Base-by-base conservation (phyloP, 2,329 filamentous ascomycete species). In the Massarina eburnea region DNA sequence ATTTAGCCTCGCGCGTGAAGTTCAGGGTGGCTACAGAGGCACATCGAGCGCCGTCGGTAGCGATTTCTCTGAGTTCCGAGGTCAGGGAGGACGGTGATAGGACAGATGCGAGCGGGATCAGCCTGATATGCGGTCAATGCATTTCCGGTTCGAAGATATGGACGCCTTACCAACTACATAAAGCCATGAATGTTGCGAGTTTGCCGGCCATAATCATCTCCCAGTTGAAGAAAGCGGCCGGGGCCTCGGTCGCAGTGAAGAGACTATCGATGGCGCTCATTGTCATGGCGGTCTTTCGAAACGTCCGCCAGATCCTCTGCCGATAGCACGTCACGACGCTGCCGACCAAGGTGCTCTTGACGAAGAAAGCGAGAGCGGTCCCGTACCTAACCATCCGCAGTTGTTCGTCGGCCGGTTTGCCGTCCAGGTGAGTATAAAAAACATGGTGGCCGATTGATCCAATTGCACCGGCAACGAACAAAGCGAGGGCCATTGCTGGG, bases 231-330 rank as follows among this genome's bases (percentile, higher is more conserved):
- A 71, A 70, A 22, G 64, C 57, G 1, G 60, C 60, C 1, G 61
- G 67, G 39, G 71, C 66, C 51, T 69, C 67, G 3, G 62, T 64
- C 4, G 60, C 67, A 12, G 66, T 59, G 37, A 71, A 71, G 1
- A 71, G 52, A 2, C 67, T 64, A 49, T 71, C 68, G 35, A 71
- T 71, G 8, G 63, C 67, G 10, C 55, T 58, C 36, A 71, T 61
- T 3, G 68, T 71, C 65, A 71, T 63, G 1, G 67, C 66, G 37
- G 65, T 67, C 7, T 45, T 54, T 32, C 67, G 54, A 43, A 71
- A 64, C 0, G 68, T 70, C 32, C 64, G 58, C 68, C 68, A 71
- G 51, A 71, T 70, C 22, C 67, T 48, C 40, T 71, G 68, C 26
- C 66, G 54, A 39, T 71, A 71, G 44, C 64, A 65, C 30, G 71